A percentile compares a stretch with the other conserved stretches of the same genome.
phyloP scores from a whole-genome alignment of 2,329 filamentous ascomycete genomes.

The Neophaeococcomyces mojaviensis region DNA sequence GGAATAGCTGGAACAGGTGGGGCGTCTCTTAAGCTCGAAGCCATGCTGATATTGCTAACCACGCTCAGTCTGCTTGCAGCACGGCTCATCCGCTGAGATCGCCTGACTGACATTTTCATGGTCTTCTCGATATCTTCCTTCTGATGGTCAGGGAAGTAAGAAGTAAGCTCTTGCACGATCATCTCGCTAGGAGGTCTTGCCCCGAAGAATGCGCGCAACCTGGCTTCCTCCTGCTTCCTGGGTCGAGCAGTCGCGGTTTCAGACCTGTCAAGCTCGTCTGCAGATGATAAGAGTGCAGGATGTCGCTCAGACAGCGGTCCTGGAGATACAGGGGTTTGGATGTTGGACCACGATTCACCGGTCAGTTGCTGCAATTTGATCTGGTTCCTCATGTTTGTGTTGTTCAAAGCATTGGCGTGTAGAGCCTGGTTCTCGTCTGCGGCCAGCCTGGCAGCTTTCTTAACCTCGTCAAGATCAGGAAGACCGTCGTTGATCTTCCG shows the following conservation, averaged over 20 bases:
- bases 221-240: constrained; percentile 26
- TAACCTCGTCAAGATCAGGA: constrained; percentile 77
- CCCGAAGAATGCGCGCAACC: constrained; percentile 66
- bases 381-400: constrained; percentile 67
- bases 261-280: constrained; percentile 41
- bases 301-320: constrained; percentile 36
- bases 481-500: constrained; percentile 88
- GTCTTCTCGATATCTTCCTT: constrained; percentile 93
- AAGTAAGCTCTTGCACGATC: constrained; percentile 91
- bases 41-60: constrained; percentile 85
- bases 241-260: constrained; percentile 24
- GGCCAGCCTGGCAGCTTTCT: constrained; percentile 80
- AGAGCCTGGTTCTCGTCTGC: constrained; percentile 75
- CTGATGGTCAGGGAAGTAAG: constrained; percentile 93
- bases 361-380: constrained; percentile 82
- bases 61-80: constrained; percentile 90
- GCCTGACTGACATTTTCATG: constrained; percentile 81
- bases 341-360: constrained; percentile 77
- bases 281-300: constrained; percentile 29
- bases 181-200: constrained; percentile 91
- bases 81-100: constrained; percentile 83
- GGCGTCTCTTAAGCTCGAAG: constrained; percentile 84
- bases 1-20: constrained; percentile 86
- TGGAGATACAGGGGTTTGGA: constrained; percentile 81
- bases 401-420: constrained; percentile 54